Percentiles rank a stretch among this genome's conserved stretches.
These are phyloP conservation scores for Drechslerella dactyloides DNA, from an alignment of 2,329 filamentous ascomycete species.

Conservation along the genomic window DNA sequence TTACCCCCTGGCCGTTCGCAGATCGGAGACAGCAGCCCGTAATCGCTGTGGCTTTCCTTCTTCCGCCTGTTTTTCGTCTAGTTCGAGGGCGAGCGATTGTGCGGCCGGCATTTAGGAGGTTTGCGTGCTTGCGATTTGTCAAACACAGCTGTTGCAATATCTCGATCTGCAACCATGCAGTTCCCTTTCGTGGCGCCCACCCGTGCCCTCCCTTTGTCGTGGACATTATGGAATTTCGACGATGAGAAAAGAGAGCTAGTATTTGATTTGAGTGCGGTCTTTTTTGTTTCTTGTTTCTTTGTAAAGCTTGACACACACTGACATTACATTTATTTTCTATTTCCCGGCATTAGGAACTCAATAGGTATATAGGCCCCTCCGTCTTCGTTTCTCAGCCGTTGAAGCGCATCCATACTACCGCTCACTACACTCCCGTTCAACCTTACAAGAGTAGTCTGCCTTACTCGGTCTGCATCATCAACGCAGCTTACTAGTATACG, in stretches of 20 bases:
- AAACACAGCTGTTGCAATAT: constrained; percentile 47
- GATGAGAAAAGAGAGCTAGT: constrained; percentile 1
- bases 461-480: constrained; percentile 25
- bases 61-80: constrained; percentile 17
- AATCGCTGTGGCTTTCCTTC: constrained; percentile 27
- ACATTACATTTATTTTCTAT: constrained; percentile 27
- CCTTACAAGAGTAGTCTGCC: constrained; percentile 47
- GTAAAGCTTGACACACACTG: constrained; percentile 14
- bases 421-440: constrained; percentile 21
- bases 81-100: neutral
- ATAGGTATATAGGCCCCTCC: constrained; percentile 49
- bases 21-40: constrained; percentile 27
- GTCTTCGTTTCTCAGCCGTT: constrained; percentile 29
- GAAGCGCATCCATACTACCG: constrained; percentile 16
- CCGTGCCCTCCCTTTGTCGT: constrained; percentile 4
- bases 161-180: constrained; percentile 37
- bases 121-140: constrained; percentile 38
- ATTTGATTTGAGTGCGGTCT: constrained; percentile 50
- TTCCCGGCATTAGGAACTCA: constrained; percentile 50
- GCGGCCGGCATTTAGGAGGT: constrained; percentile 4
- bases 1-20: constrained; percentile 24
- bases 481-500: constrained; percentile 28
- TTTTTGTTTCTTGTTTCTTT: constrained; percentile 9
- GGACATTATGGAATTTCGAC: neutral
- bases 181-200: constrained; percentile 32